Conservation (phyloP, 2,329 filamentous ascomycete species). For the Westerdykella sp. region DNA sequence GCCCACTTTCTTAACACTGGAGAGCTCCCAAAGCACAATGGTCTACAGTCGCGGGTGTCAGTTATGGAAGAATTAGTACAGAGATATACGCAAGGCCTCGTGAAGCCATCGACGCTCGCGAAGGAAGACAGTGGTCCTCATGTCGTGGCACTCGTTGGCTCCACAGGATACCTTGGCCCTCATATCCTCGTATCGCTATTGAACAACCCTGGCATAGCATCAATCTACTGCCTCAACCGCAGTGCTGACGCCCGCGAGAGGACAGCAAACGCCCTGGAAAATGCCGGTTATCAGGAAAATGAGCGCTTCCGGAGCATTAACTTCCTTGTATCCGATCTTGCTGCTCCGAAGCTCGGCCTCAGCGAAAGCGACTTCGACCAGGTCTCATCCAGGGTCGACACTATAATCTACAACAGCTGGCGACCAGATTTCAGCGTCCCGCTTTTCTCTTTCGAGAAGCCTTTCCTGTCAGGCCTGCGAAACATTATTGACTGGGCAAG, state of each 20-base stretch:
- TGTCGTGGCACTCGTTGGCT: too few relatives aligned
- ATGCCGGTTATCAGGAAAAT: constrained; percentile 1
- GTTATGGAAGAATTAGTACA: too few relatives aligned
- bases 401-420: constrained; percentile 50
- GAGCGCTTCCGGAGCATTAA: constrained; percentile 4
- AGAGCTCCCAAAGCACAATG: constrained; percentile 8
- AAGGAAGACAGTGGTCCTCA: too few relatives aligned
- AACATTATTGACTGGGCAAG: too few relatives aligned
- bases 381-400: constrained; percentile 24
- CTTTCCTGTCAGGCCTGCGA: constrained; percentile 22
- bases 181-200: too few relatives aligned
- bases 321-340: constrained; percentile 10
- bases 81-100: too few relatives aligned
- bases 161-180: too few relatives aligned
- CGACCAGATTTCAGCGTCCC: constrained; percentile 48
- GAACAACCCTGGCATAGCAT: constrained; percentile 4
- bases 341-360: constrained; percentile 36
- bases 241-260: constrained; percentile 9
- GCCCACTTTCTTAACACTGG: constrained; percentile 13
- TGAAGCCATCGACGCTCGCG: too few relatives aligned
- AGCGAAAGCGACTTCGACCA: constrained; percentile 10
- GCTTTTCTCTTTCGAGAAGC: constrained; percentile 12
- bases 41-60: too few relatives aligned
- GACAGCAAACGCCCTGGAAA: constrained; percentile 1
- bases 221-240: constrained; percentile 18